Evolutionary conservation across 495 filamentous ascomycete genomes (phyloP).

Genomic region (Lophiostoma macrostomum): DNA sequence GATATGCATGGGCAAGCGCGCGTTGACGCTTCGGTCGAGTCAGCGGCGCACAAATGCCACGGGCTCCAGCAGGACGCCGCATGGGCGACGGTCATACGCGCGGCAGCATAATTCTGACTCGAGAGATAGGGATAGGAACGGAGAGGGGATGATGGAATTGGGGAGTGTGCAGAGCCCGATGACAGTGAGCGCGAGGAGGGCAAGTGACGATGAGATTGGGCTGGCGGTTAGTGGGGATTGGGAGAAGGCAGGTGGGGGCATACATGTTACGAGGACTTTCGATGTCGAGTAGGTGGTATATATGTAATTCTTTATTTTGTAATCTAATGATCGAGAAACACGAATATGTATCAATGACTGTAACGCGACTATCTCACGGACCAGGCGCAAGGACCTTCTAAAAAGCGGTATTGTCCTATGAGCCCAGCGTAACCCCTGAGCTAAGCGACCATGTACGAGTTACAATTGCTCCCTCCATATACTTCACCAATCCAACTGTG

Average conservation of each 20-base stretch:
- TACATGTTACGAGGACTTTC: slow-evolving; percentile 8
- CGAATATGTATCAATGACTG: too few relatives aligned
- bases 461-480: too few relatives aligned
- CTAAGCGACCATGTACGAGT: too few relatives aligned
- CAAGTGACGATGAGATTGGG: slow-evolving; percentile 6
- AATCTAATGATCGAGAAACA: too few relatives aligned
- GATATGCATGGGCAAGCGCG: slow-evolving; percentile 14
- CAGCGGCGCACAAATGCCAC: background rate
- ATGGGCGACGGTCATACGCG: background rate
- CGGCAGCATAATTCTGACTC: background rate
- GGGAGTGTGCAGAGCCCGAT: background rate
- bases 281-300: slow-evolving; percentile 14
- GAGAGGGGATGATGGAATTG: too few relatives aligned
- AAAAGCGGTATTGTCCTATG: too few relatives aligned
- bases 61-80: background rate
- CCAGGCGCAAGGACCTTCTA: too few relatives aligned
- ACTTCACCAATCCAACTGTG: too few relatives aligned
- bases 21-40: background rate
- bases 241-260: background rate
- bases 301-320: too few relatives aligned
- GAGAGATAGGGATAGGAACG: too few relatives aligned
- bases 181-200: background rate
- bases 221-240: background rate
- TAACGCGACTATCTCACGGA: too few relatives aligned
- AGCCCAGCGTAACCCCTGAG: too few relatives aligned